These are phyloP conservation scores for Cryptococcus sp. DNA, from an alignment of 1,284 basidiomycete genomes.

Conservation along the genomic window DNA sequence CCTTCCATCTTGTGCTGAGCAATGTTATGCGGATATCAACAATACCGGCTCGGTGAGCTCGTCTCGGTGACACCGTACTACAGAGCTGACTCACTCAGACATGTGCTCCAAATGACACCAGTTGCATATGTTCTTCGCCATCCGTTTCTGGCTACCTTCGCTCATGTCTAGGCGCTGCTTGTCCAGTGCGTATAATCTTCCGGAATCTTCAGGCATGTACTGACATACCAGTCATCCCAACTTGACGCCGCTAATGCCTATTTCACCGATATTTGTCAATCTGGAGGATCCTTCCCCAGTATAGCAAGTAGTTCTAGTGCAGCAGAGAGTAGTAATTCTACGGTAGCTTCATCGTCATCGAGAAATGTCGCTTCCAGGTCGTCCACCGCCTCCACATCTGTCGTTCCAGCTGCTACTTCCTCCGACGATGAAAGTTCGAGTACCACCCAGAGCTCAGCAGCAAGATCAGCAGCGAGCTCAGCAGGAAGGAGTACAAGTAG, in stretches of 20 bases:
- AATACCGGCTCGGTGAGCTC: not conserved
- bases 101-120: not conserved
- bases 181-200: not conserved
- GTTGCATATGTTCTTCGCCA: not conserved
- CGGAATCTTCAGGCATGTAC: not conserved
- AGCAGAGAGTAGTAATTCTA: not conserved
- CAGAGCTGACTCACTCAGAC: not conserved
- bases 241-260: not conserved
- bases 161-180: constrained; percentile 1
- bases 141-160: not conserved
- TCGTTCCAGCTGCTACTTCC: not conserved
- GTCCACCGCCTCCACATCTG: not conserved
- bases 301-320: not conserved
- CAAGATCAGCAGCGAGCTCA: too few relatives aligned
- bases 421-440: not conserved
- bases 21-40: constrained; percentile 1
- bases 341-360: not conserved
- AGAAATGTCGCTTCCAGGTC: not conserved
- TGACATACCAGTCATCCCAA: not conserved
- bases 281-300: constrained; percentile 1
- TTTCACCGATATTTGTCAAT: constrained; percentile 1
- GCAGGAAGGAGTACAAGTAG: too few relatives aligned
- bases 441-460: too few relatives aligned
- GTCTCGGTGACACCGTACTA: not conserved
- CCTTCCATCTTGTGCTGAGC: not conserved